These are phyloP conservation scores for Hericium erinaceus DNA, from an alignment of 768 basidiomycete genomes.

Conservation along the genomic window DNA sequence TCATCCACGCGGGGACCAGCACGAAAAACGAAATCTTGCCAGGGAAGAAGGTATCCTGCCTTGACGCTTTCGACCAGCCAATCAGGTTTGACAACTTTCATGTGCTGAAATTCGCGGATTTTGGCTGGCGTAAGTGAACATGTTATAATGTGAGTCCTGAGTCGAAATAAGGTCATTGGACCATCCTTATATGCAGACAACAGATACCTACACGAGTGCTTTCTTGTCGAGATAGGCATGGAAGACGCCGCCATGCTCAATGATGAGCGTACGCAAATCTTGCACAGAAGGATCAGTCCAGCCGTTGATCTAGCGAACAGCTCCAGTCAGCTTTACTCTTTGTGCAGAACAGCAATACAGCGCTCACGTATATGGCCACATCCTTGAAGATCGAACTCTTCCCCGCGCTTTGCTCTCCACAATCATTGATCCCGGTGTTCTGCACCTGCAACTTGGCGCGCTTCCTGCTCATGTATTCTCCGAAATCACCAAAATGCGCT, in stretches of 20 bases:
- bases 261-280: slow-evolving; percentile 69
- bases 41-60: slow-evolving; percentile 60
- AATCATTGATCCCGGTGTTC: slow-evolving; percentile 35
- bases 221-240: slow-evolving; percentile 81
- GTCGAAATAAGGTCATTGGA: background rate
- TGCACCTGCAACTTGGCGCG: slow-evolving; percentile 85
- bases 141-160: slow-evolving; percentile 86
- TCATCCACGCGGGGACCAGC: slow-evolving; percentile 38
- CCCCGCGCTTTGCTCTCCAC: slow-evolving; percentile 13
- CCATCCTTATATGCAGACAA: background rate
- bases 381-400: slow-evolving; percentile 58
- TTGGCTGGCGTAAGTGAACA: slow-evolving; percentile 87
- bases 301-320: slow-evolving; percentile 66
- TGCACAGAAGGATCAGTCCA: slow-evolving; percentile 83
- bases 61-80: slow-evolving; percentile 84
- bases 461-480: slow-evolving; percentile 87
- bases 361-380: slow-evolving; percentile 65
- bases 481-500: slow-evolving; percentile 72
- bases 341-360: slow-evolving; percentile 18
- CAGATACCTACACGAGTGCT: slow-evolving; percentile 51
- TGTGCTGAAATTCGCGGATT: slow-evolving; percentile 75
- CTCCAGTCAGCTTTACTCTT: background rate
- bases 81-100: slow-evolving; percentile 84
- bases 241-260: slow-evolving; percentile 76
- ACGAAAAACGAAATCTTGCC: slow-evolving; percentile 63